A percentile compares a stretch with the other conserved stretches of the same genome.
phyloP scores from a whole-genome alignment of 768 basidiomycete species.

The Floccularia luteovirens region DNA sequence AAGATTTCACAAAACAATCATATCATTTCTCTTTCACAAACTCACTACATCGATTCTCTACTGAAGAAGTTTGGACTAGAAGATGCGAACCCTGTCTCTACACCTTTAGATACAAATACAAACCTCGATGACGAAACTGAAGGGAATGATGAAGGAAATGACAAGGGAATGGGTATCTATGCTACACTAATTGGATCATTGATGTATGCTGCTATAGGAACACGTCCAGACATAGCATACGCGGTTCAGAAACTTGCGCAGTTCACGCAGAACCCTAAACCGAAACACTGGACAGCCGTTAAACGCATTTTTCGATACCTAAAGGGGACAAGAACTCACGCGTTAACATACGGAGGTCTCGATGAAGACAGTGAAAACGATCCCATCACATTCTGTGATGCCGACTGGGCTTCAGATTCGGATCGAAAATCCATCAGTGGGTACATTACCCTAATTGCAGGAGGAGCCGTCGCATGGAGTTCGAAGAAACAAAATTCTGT shows the following conservation, averaged over 20 bases:
- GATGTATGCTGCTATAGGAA: constrained; percentile 22
- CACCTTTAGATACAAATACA: constrained; percentile 14
- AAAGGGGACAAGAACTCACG: constrained; percentile 11
- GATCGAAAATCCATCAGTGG: constrained; percentile 10
- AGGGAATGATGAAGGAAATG: background rate
- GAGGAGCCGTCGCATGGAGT: constrained; percentile 31
- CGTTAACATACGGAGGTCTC: constrained; percentile 10
- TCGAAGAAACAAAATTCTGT: constrained; percentile 26
- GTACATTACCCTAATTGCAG: constrained; percentile 12
- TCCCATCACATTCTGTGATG: constrained; percentile 6
- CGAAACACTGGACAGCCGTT: constrained; percentile 26
- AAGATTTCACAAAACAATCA: constrained; percentile 6
- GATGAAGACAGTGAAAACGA: constrained; percentile 2
- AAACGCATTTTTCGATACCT: constrained; percentile 35
- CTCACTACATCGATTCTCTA: constrained; percentile 15
- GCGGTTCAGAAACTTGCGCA: constrained; percentile 22
- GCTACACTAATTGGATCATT: constrained; percentile 21
- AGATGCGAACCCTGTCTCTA: constrained; percentile 12
- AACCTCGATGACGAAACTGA: constrained; percentile 5
- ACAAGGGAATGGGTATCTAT: constrained; percentile 8
- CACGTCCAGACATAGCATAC: constrained; percentile 31
- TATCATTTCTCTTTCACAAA: constrained; percentile 13
- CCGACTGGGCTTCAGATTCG: constrained; percentile 8
- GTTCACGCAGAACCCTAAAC: constrained; percentile 22
- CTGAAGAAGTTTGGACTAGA: constrained; percentile 12